These are phyloP conservation scores for Myxozyma melibiosi DNA, from an alignment of 805 yeast genomes.

Conservation along the genomic window DNA sequence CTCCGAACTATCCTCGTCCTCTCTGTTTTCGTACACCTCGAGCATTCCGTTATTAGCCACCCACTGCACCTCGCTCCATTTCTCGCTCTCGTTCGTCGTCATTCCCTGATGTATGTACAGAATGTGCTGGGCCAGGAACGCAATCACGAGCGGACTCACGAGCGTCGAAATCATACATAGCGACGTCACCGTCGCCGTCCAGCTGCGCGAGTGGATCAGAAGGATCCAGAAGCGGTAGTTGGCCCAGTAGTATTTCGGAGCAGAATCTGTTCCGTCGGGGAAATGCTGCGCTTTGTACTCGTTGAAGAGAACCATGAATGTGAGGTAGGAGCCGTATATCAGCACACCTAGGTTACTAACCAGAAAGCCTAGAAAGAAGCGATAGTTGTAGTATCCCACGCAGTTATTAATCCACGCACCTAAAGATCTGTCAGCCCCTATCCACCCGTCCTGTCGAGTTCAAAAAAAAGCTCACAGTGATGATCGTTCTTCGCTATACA, in stretches of 20 bases:
- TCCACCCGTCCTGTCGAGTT: not conserved
- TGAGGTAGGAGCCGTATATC: constrained; percentile 48
- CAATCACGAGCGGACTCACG: constrained; percentile 49
- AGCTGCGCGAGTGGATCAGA: constrained; percentile 25
- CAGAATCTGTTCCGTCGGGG: constrained; percentile 13
- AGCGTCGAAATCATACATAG: constrained; percentile 50
- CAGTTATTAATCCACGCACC: constrained; percentile 62
- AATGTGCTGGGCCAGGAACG: constrained; percentile 52
- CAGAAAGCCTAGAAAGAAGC: constrained; percentile 61
- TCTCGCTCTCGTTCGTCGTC: constrained; percentile 72
- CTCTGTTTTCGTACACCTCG: constrained; percentile 37
- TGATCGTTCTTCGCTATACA: constrained; percentile 59
- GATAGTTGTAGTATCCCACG: constrained; percentile 61
- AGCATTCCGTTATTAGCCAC: constrained; percentile 49
- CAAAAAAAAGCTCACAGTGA: constrained; percentile 48
- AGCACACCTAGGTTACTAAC: constrained; percentile 51
- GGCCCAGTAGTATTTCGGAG: constrained; percentile 26
- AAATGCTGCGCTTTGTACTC: constrained; percentile 21
- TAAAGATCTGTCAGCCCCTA: not conserved
- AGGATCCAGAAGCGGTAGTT: constrained; percentile 20
- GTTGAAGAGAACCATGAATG: constrained; percentile 31
- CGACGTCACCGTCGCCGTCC: constrained; percentile 38
- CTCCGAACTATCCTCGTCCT: constrained; percentile 12
- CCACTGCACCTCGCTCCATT: constrained; percentile 68
- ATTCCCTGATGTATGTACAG: constrained; percentile 62